Evolutionary conservation across 75 land plant genomes (phyloP).

Genomic region (Adiantum capillusveneris): DNA sequence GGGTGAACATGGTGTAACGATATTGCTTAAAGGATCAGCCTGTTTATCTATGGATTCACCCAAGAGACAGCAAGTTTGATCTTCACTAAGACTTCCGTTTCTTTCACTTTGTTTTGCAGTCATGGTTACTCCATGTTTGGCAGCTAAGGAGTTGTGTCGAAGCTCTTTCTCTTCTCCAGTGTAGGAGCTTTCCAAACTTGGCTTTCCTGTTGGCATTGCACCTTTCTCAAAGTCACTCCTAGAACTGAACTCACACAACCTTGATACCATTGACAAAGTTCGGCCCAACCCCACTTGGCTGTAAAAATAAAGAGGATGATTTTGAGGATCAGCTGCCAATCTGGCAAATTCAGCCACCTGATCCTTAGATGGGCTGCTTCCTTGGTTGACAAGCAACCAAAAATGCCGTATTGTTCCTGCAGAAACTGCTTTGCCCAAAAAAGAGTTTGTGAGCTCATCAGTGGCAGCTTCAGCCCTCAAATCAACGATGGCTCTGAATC

Average conservation of each 20-base stretch:
- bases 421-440: constrained; percentile 41
- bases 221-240: too few species aligned
- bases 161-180: too few species aligned
- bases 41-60: too few species aligned
- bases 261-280: constrained; percentile 85
- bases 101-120: too few species aligned
- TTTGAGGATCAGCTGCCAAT: constrained; percentile 49
- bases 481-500: constrained; percentile 81
- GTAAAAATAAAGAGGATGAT: constrained; percentile 70
- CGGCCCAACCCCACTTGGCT: constrained; percentile 78
- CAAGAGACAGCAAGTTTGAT: too few species aligned
- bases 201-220: too few species aligned
- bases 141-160: too few species aligned
- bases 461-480: constrained; percentile 66
- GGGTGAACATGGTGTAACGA: too few species aligned
- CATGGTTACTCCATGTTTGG: too few species aligned
- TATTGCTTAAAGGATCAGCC: too few species aligned
- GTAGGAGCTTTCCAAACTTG: too few species aligned
- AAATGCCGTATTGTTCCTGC: constrained; percentile 53
- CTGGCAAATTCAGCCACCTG: constrained; percentile 83
- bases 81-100: too few species aligned
- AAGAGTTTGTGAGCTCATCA: constrained; percentile 42
- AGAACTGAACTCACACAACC: constrained; percentile 89
- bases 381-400: constrained; percentile 63
- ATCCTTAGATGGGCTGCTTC: constrained; percentile 69